Conservation (phyloP, 2,329 filamentous ascomycete species). For the Fusarium sterilihyphosum region DNA sequence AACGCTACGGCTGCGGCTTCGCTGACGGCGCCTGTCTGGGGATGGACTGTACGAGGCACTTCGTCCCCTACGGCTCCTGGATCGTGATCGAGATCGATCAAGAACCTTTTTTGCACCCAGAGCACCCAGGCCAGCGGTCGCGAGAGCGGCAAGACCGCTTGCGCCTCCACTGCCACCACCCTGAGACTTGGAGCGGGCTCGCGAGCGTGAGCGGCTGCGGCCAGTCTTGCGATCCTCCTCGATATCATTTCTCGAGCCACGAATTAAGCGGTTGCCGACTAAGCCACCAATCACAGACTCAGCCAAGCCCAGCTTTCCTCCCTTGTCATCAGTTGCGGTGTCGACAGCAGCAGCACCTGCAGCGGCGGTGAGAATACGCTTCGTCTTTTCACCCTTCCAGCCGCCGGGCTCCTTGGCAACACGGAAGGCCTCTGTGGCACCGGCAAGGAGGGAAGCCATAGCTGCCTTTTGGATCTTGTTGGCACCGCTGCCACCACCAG, state of each 20-base stretch:
- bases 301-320: slow-evolving; percentile 84
- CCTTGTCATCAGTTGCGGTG: slow-evolving; percentile 75
- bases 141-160: slow-evolving; percentile 68
- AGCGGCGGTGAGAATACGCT: slow-evolving; percentile 89
- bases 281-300: slow-evolving; percentile 91
- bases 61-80: slow-evolving; percentile 62
- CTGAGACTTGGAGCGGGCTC: slow-evolving; percentile 65
- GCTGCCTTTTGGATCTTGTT: slow-evolving; percentile 84
- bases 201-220: slow-evolving; percentile 76
- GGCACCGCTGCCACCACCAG: slow-evolving; percentile 57
- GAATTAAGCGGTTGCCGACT: slow-evolving; percentile 84
- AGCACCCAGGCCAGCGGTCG: slow-evolving; percentile 69
- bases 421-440: slow-evolving; percentile 91
- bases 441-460: slow-evolving; percentile 89
- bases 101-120: slow-evolving; percentile 69
- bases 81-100: slow-evolving; percentile 67
- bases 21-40: slow-evolving; percentile 56
- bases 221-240: slow-evolving; percentile 68
- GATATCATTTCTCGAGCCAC: slow-evolving; percentile 77
- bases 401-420: slow-evolving; percentile 87
- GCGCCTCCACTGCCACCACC: slow-evolving; percentile 53
- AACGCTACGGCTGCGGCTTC: slow-evolving; percentile 71
- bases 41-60: slow-evolving; percentile 57
- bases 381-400: slow-evolving; percentile 92
- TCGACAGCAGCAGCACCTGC: slow-evolving; percentile 88